Conservation (phyloP, 2,329 filamentous ascomycete genomes). For the Penicillium hesseltinei region DNA sequence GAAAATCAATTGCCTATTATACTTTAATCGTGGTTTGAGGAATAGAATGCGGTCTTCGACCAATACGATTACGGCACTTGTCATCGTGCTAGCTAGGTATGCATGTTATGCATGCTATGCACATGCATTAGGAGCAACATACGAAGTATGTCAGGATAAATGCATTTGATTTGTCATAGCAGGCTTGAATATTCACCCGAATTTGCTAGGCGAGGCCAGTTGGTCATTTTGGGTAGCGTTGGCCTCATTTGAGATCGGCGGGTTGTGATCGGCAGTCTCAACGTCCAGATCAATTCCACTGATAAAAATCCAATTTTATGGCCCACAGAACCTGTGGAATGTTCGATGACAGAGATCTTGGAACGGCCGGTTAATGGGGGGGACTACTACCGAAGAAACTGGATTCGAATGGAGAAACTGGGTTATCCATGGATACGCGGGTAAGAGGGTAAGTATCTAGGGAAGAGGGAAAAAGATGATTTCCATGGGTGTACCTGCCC, state of each 20-base stretch:
- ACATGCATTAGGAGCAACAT: too few species aligned
- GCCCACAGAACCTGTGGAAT: neutral
- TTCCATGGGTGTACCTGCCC: too few species aligned
- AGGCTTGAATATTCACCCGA: neutral
- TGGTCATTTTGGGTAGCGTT: neutral
- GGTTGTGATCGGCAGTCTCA: neutral
- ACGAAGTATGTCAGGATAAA: neutral
- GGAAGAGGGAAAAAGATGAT: too few species aligned
- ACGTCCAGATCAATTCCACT: neutral
- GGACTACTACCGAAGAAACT: neutral
- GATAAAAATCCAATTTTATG: neutral
- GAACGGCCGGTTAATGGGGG: neutral
- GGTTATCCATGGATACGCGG: too few species aligned
- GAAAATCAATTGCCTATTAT: too few species aligned
- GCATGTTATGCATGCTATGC: too few species aligned
- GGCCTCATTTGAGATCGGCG: neutral
- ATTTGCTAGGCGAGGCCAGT: neutral
- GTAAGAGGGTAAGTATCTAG: too few species aligned
- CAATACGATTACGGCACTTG: neutral
- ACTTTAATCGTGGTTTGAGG: neutral
- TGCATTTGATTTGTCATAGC: neutral
- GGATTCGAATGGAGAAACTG: neutral
- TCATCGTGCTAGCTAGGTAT: too few species aligned
- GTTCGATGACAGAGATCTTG: too few species aligned
- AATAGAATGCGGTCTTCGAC: neutral